Evolutionary conservation across 2,329 filamentous ascomycete species (phyloP), one percentile per base, ranked within the genome.

Genomic region (Remersonia thermophila): DNA sequence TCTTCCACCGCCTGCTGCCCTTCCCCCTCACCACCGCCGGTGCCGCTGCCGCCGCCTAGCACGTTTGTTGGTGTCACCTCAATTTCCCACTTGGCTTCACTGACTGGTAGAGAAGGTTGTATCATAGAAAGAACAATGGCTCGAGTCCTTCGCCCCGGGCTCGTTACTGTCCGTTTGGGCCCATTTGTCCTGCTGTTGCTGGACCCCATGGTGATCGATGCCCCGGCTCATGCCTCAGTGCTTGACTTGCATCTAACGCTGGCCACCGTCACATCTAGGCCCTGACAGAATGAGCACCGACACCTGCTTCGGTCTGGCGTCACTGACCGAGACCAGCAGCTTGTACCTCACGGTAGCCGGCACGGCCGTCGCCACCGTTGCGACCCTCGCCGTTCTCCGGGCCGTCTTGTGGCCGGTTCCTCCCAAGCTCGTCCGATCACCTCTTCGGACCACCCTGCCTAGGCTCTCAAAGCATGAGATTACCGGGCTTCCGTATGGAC

Each of bases 401-500:
- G 33, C 40, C 40, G 32, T 36, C 2, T 41, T 55, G 11, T 51
- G 48, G 37, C 52, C 52, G 7, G 36, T 30, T 3, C 44, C 34
- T 3, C 42, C 38, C 11, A 45, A 43, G 30, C 17, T 44, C 20
- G 41, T 51, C 30, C 30, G 44, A 15, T 46, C 44, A 11, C 53
- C 54, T 2, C 44, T 55, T 2, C 40, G 39, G 9, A 52, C 46
- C 1, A 33, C 48, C 4, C 36, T 56, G 7, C 48, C 50, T 2
- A 25, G 12, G 4, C 45, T 55, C 28, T 35, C 49, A 2, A 27
- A 39, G 13, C 42, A 47, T 6, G 45, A 52, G 27, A 31, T 51
- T 7, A 41, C 47, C 17, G 44, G 39, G 38, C 50, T 58, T 3
- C 51, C 52, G 3, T 85, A 91, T 54, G 73, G 72, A 11, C 72